phyloP scores from a whole-genome alignment of 495 filamentous ascomycete species.

The Cairneyella variabilis region DNA sequence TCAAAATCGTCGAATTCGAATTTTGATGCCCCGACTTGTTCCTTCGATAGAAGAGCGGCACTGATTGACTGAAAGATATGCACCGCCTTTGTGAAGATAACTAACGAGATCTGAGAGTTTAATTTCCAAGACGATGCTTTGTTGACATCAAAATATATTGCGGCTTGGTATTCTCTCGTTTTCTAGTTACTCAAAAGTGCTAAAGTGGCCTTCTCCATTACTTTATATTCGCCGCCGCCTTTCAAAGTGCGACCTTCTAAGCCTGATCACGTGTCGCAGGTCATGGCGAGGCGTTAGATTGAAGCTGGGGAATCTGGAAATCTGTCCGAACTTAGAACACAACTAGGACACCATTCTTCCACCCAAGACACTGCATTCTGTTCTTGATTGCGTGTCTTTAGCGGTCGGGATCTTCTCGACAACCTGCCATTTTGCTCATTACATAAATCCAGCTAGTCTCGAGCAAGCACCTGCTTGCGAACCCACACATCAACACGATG shows the following conservation, averaged over 20 bases:
- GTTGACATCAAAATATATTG: too few relatives aligned
- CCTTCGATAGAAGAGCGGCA: too few relatives aligned
- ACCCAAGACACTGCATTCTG: constrained; percentile 6
- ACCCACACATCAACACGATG: constrained; percentile 56
- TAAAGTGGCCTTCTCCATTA: too few relatives aligned
- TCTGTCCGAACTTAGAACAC: constrained; percentile 23
- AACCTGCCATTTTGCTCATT: neutral
- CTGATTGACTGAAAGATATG: too few relatives aligned
- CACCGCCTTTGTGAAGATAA: too few relatives aligned
- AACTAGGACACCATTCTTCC: constrained; percentile 6
- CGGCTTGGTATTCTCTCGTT: too few relatives aligned
- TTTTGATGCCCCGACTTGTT: too few relatives aligned
- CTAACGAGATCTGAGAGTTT: too few relatives aligned
- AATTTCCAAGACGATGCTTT: too few relatives aligned
- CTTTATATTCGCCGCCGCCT: too few relatives aligned
- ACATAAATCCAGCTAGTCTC: neutral
- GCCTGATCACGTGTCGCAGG: neutral
- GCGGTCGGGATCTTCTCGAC: neutral
- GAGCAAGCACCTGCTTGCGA: constrained; percentile 8
- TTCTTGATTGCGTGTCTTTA: constrained; percentile 5
- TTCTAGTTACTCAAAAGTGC: too few relatives aligned
- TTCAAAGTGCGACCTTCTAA: too few relatives aligned
- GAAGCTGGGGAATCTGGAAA: constrained; percentile 12
- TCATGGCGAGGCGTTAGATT: neutral
- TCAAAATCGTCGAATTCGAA: neutral